These are phyloP conservation scores for Claviceps sorghi DNA, from an alignment of 2,329 filamentous ascomycete genomes.

Conservation along the genomic window DNA sequence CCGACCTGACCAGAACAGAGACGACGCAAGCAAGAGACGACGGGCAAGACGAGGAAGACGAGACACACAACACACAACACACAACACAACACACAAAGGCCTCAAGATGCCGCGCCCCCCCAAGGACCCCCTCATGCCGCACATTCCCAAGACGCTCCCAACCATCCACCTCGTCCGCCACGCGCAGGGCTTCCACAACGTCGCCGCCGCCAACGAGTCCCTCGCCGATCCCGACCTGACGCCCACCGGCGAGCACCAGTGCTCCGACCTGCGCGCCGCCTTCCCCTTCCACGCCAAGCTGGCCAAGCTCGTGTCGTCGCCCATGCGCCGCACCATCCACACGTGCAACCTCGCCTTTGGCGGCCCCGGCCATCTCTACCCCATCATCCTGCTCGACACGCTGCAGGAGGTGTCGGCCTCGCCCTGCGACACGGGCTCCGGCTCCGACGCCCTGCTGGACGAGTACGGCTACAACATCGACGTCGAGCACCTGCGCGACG, in stretches of 20 bases:
- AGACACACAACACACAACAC: not conserved
- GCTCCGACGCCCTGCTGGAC: conserved; percentile 34
- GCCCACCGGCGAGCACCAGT: conserved; percentile 60
- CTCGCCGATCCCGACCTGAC: conserved; percentile 71
- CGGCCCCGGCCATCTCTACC: conserved; percentile 21
- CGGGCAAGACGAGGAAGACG: too few relatives aligned
- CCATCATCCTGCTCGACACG: conserved; percentile 54
- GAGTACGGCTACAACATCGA: conserved; percentile 54
- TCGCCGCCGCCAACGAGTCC: conserved; percentile 51
- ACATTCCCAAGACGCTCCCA: conserved; percentile 26
- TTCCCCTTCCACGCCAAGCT: conserved; percentile 55
- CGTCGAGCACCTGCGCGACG: conserved; percentile 41
- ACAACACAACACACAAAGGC: not conserved
- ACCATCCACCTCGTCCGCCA: conserved; percentile 57
- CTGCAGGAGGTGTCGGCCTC: conserved; percentile 64
- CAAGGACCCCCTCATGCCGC: too few relatives aligned
- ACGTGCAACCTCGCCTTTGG: conserved; percentile 61
- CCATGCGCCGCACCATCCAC: conserved; percentile 66
- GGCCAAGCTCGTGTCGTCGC: conserved; percentile 61
- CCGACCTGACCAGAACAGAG: too few relatives aligned
- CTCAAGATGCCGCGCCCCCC: not conserved
- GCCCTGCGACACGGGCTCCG: conserved; percentile 62
- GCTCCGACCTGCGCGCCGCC: conserved; percentile 39
- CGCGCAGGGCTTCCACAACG: conserved; percentile 71
- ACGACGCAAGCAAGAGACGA: too few relatives aligned